Percentiles rank a stretch among this genome's conserved stretches.
phyloP scores from a whole-genome alignment of 192 early-diverging fungal species.

The Coemansia interrupta region DNA sequence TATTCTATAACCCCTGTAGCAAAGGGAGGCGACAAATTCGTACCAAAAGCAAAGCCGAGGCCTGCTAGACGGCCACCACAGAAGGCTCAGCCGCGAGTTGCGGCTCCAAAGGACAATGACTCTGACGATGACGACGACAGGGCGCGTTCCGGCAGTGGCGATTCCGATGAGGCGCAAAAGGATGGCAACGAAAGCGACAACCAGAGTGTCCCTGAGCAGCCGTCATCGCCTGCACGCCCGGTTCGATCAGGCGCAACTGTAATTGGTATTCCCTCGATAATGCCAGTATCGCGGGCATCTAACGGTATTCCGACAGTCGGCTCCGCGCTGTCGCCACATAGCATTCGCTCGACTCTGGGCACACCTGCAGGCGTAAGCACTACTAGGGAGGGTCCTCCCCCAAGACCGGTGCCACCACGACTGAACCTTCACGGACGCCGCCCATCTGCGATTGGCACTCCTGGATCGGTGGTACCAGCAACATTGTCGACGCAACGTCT shows the following conservation, averaged over 20 bases:
- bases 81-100: neutral
- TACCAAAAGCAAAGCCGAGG: conserved; percentile 41
- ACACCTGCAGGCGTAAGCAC: neutral
- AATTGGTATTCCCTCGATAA: conserved; percentile 5
- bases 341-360: neutral
- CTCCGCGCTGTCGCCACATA: neutral
- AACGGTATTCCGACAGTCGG: conserved; percentile 5
- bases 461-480: neutral
- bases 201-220: conserved; percentile 9
- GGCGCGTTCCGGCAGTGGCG: neutral
- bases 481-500: conserved; percentile 14
- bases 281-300: neutral
- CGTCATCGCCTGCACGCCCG: conserved; percentile 2
- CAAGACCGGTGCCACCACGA: conserved; percentile 1
- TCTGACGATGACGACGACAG: too few species aligned
- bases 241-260: neutral
- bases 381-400: neutral
- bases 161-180: neutral
- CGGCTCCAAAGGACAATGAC: neutral
- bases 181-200: conserved; percentile 6
- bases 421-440: neutral
- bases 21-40: conserved; percentile 38
- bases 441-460: neutral
- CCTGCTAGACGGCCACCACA: conserved; percentile 4
- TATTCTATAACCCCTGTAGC: conserved; percentile 13